Percentiles rank a stretch among this genome's conserved stretches.
phyloP scores from a whole-genome alignment of 148 eudicot genomes.

The Agrostemma githago region DNA sequence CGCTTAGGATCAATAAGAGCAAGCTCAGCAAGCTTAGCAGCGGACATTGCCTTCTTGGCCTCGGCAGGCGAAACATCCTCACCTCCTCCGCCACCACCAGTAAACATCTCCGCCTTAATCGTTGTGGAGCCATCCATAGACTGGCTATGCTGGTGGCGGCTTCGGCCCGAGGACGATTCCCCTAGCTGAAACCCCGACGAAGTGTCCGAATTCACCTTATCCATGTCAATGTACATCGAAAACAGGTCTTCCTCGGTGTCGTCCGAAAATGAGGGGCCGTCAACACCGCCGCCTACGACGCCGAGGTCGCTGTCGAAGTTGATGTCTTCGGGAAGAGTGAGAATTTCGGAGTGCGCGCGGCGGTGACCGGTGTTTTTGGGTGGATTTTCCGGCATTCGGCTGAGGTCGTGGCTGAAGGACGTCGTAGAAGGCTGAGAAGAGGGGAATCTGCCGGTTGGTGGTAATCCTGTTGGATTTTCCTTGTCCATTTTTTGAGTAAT shows the following conservation, averaged over 20 bases:
- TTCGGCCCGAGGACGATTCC: slow-evolving; percentile 53
- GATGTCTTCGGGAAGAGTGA: slow-evolving; percentile 88
- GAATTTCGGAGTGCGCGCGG: slow-evolving; percentile 91
- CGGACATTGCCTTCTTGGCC: slow-evolving; percentile 86
- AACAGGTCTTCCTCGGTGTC: slow-evolving; percentile 86
- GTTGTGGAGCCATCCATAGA: slow-evolving; percentile 84
- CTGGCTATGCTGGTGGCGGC: slow-evolving; percentile 82
- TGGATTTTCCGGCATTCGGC: slow-evolving; percentile 89
- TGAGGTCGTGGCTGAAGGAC: slow-evolving; percentile 67
- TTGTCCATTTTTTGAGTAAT: background rate
- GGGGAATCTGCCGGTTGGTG: background rate
- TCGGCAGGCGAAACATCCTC: slow-evolving; percentile 56
- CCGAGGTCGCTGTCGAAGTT: slow-evolving; percentile 93
- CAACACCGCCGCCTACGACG: slow-evolving; percentile 60
- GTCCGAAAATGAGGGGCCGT: slow-evolving; percentile 88
- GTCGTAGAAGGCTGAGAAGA: slow-evolving; percentile 2
- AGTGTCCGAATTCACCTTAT: slow-evolving; percentile 60
- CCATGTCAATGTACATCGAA: slow-evolving; percentile 95
- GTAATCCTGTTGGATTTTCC: slow-evolving; percentile 18
- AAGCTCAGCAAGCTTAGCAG: slow-evolving; percentile 96
- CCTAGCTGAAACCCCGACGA: slow-evolving; percentile 58
- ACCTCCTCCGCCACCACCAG: slow-evolving; percentile 33
- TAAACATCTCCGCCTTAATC: slow-evolving; percentile 77
- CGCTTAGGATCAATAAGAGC: slow-evolving; percentile 94
- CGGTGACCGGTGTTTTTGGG: slow-evolving; percentile 65